Conservation (phyloP, 108 stramenopile species). For the Schizochytrium sp. region DNA sequence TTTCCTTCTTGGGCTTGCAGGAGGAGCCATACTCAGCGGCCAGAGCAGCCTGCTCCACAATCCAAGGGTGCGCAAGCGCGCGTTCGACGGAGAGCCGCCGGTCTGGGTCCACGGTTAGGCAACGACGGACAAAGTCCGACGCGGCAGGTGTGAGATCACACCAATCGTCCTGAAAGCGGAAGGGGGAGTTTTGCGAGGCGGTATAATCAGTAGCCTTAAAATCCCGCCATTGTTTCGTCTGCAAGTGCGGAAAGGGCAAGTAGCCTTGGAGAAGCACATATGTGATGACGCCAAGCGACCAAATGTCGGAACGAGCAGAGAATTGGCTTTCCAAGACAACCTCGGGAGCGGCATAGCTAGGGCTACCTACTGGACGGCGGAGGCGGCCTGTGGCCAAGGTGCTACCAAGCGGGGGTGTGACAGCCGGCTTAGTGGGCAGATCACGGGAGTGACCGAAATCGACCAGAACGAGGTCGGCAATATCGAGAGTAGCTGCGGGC, state of each 20-base stretch:
- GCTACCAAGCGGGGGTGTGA: neutral
- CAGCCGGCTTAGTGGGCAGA: neutral
- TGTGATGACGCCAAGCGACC: slow-evolving; percentile 56
- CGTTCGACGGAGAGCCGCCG: slow-evolving; percentile 24
- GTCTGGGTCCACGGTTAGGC: slow-evolving; percentile 23
- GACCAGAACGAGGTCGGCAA: slow-evolving; percentile 52
- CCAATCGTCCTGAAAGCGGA: slow-evolving; percentile 49
- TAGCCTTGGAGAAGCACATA: slow-evolving; percentile 51
- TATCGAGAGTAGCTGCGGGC: neutral
- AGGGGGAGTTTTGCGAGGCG: slow-evolving; percentile 30
- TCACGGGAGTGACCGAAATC: slow-evolving; percentile 57
- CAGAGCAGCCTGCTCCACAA: neutral
- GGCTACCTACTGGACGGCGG: slow-evolving; percentile 34
- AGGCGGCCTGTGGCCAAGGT: neutral
- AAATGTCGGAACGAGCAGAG: slow-evolving; percentile 14
- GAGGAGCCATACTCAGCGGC: neutral
- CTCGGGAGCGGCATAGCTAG: slow-evolving; percentile 55
- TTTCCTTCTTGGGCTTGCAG: neutral
- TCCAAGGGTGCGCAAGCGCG: slow-evolving; percentile 37
- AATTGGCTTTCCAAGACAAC: slow-evolving; percentile 33
- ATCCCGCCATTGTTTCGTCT: slow-evolving; percentile 51
- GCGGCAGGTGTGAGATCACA: slow-evolving; percentile 31
- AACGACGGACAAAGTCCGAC: neutral
- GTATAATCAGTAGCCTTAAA: slow-evolving; percentile 24
- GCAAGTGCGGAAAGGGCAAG: slow-evolving; percentile 56